phyloP scores from a whole-genome alignment of 371 early-diverging fungal genomes.

The Umbelopsis sp. region DNA sequence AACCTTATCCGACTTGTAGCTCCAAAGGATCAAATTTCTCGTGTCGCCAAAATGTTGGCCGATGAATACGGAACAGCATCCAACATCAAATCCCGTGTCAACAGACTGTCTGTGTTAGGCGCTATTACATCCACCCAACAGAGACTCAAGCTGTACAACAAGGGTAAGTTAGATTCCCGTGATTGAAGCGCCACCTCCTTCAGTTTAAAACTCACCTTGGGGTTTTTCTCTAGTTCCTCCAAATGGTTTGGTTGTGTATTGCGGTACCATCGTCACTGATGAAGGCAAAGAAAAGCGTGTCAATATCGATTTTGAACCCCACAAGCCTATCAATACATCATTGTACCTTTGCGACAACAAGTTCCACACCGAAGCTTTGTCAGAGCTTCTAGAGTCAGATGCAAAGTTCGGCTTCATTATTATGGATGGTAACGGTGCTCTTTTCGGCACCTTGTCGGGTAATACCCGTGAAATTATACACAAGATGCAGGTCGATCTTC shows the following conservation, averaged over 20 bases:
- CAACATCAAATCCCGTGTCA: constrained; percentile 99
- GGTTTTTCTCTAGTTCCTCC: constrained; percentile 67
- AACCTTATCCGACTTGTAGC: constrained; percentile 34
- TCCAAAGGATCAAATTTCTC: constrained; percentile 96
- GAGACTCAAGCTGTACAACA: constrained; percentile 95
- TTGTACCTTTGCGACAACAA: constrained; percentile 99
- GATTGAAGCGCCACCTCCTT: background rate
- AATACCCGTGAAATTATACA: constrained; percentile 97
- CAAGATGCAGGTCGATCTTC: constrained; percentile 95
- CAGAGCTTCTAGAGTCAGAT: constrained; percentile 95
- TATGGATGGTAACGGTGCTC: constrained; percentile 98
- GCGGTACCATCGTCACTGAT: constrained; percentile 97
- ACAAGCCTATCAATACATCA: constrained; percentile 99
- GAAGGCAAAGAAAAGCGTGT: constrained; percentile 99
- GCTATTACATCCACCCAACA: constrained; percentile 99
- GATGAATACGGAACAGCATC: constrained; percentile 99
- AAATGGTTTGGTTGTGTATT: constrained; percentile 95
- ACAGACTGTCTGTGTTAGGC: constrained; percentile 95
- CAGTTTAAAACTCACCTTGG: background rate
- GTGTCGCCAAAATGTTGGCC: constrained; percentile 93
- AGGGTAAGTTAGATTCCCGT: constrained; percentile 44
- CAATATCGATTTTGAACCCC: constrained; percentile 99
- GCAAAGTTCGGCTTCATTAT: constrained; percentile 99
- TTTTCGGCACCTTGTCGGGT: constrained; percentile 98
- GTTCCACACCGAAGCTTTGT: constrained; percentile 98